A percentile compares a stretch with the other conserved stretches of the same genome.
These are phyloP conservation scores for Musa schizocarpa DNA, from an alignment of 176 grass and related monocot species.

Conservation along the genomic window DNA sequence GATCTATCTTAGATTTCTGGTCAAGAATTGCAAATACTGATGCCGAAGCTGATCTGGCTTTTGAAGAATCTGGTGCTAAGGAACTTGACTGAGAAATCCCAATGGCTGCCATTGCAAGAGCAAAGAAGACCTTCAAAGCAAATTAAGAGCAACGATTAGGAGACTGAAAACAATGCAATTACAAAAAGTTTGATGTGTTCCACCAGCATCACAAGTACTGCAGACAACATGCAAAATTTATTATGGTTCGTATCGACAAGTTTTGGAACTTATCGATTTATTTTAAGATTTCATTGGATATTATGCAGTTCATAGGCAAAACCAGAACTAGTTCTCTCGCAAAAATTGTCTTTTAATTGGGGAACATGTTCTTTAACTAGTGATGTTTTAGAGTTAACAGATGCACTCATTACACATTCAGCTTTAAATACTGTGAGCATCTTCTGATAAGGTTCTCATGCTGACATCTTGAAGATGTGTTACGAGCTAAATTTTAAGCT, in stretches of 20 bases:
- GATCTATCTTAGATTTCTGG: constrained; percentile 80
- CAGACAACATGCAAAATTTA: too few relatives aligned
- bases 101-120: constrained; percentile 94
- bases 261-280: not conserved
- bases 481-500: not conserved
- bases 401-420: too few relatives aligned
- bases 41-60: constrained; percentile 70
- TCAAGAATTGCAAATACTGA: constrained; percentile 93
- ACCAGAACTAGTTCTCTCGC: not conserved
- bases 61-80: constrained; percentile 80
- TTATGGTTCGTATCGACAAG: not conserved
- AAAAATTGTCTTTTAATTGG: not conserved
- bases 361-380: too few relatives aligned
- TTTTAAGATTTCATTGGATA: not conserved
- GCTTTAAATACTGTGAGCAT: too few relatives aligned
- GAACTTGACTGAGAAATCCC: constrained; percentile 93
- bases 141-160: constrained; percentile 5
- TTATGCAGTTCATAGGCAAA: not conserved
- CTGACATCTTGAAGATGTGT: too few relatives aligned
- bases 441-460: not conserved
- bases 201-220: not conserved
- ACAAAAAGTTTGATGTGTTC: not conserved
- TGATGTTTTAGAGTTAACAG: too few relatives aligned
- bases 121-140: constrained; percentile 72
- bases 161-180: not conserved